Percentiles rank a stretch among this genome's conserved stretches.
Conservation (phyloP, 805 yeast species). For the Yamadazyma olivae region DNA sequence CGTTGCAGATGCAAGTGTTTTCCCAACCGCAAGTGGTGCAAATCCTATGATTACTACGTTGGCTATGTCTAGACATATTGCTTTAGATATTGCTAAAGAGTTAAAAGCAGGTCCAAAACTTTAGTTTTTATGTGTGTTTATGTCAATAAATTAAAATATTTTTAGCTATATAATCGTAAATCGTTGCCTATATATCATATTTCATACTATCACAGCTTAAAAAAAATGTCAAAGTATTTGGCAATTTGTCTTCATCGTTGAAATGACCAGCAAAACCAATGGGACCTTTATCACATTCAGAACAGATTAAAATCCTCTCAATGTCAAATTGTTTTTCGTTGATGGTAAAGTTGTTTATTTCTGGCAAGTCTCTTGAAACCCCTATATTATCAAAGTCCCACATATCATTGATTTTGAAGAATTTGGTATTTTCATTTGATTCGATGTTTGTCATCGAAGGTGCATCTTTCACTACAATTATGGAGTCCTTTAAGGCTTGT, state of each 20-base stretch:
- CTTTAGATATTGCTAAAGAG: conserved; percentile 34
- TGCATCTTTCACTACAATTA: conserved; percentile 16
- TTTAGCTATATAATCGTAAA: background rate
- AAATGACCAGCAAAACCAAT: conserved; percentile 59
- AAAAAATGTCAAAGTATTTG: conserved; percentile 39
- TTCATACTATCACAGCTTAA: conserved; percentile 46
- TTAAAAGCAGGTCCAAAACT: conserved; percentile 24
- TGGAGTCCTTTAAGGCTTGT: background rate
- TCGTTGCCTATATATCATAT: conserved; percentile 18
- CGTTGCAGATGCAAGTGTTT: conserved; percentile 48
- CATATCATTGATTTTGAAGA: conserved; percentile 50
- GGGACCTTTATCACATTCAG: conserved; percentile 79
- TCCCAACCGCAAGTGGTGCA: conserved; percentile 53
- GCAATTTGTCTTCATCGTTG: conserved; percentile 24
- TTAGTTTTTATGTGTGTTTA: conserved; percentile 8
- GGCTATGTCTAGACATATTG: conserved; percentile 44
- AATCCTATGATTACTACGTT: conserved; percentile 52
- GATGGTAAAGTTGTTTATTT: conserved; percentile 18
- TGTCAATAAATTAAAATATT: background rate
- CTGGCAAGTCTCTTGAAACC: conserved; percentile 50
- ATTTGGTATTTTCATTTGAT: conserved; percentile 15
- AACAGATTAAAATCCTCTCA: conserved; percentile 59
- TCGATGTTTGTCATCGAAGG: conserved; percentile 26
- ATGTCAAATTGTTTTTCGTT: conserved; percentile 25
- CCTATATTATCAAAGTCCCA: conserved; percentile 84